Percentiles rank a stretch among this genome's conserved stretches.
These are phyloP conservation scores for Phialophora tarda DNA, from an alignment of 2,329 filamentous ascomycete species.

Conservation along the genomic window DNA sequence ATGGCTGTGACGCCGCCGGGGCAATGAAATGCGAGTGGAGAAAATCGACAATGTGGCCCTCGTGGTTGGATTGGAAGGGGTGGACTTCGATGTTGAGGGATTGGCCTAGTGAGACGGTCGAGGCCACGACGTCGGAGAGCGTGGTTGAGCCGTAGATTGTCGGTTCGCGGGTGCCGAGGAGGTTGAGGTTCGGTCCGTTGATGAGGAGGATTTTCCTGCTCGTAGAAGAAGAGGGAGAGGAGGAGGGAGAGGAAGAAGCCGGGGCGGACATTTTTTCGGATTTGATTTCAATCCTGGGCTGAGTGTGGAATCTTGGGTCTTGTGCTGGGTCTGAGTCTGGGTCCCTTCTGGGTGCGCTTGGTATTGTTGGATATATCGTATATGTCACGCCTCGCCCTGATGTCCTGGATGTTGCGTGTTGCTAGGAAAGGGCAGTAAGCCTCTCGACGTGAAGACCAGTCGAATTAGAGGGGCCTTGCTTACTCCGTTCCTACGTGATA, in stretches of 20 bases:
- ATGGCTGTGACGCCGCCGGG: slow-evolving; percentile 4
- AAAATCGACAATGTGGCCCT: slow-evolving; percentile 74
- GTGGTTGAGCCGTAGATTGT: slow-evolving; percentile 74
- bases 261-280: background rate
- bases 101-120: slow-evolving; percentile 57
- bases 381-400: background rate
- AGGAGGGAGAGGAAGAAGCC: background rate
- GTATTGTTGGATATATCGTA: too few species aligned
- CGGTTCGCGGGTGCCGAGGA: slow-evolving; percentile 76
- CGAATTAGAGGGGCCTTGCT: too few species aligned
- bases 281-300: background rate
- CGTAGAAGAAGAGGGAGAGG: background rate
- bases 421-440: background rate
- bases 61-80: slow-evolving; percentile 77
- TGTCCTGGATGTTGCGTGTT: background rate
- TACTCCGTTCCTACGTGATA: too few species aligned
- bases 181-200: slow-evolving; percentile 84
- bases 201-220: slow-evolving; percentile 67
- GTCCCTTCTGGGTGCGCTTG: too few species aligned
- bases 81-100: slow-evolving; percentile 58
- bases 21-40: slow-evolving; percentile 63
- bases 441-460: background rate
- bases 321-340: background rate
- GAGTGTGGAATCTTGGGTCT: background rate
- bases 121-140: slow-evolving; percentile 64